Conservation (phyloP, 805 yeast genomes). For the Ogataea salicorniae region DNA sequence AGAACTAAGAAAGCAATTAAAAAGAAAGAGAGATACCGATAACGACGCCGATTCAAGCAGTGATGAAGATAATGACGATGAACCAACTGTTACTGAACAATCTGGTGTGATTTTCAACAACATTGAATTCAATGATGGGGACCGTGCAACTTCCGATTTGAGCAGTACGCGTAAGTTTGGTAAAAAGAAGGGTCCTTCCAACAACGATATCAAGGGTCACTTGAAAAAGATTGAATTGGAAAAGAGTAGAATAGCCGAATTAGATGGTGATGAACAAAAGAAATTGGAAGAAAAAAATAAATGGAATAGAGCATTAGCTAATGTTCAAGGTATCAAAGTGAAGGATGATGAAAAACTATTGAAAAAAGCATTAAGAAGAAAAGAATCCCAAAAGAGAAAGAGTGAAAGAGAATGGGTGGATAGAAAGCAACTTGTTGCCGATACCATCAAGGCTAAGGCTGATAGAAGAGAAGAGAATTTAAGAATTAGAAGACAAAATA, state of each 20-base stretch:
- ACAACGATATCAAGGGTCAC: conserved; percentile 80
- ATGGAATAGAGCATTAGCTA: conserved; percentile 81
- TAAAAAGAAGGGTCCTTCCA: conserved; percentile 76
- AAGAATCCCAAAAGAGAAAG: conserved; percentile 77
- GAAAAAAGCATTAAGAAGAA: conserved; percentile 78
- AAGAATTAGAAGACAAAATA: conserved; percentile 77
- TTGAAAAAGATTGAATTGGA: conserved; percentile 68
- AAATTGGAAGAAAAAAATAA: conserved; percentile 63
- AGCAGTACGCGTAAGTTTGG: conserved; percentile 51
- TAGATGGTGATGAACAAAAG: conserved; percentile 59
- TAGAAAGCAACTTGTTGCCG: conserved; percentile 73
- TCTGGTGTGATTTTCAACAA: conserved; percentile 66
- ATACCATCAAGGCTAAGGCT: conserved; percentile 65
- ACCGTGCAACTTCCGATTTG: conserved; percentile 69
- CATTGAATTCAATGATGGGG: conserved; percentile 78
- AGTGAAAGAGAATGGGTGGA: conserved; percentile 92
- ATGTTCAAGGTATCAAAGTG: conserved; percentile 83
- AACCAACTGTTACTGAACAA: conserved; percentile 30
- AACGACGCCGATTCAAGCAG: conserved; percentile 36
- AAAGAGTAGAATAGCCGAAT: conserved; percentile 52
- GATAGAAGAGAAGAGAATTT: conserved; percentile 92
- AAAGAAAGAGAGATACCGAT: conserved; percentile 28
- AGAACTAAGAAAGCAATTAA: conserved; percentile 28
- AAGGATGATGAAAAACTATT: conserved; percentile 87
- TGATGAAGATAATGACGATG: conserved; percentile 33